Conservation (phyloP, 129 eudicot genomes). For the Ambrosia trifida region DNA sequence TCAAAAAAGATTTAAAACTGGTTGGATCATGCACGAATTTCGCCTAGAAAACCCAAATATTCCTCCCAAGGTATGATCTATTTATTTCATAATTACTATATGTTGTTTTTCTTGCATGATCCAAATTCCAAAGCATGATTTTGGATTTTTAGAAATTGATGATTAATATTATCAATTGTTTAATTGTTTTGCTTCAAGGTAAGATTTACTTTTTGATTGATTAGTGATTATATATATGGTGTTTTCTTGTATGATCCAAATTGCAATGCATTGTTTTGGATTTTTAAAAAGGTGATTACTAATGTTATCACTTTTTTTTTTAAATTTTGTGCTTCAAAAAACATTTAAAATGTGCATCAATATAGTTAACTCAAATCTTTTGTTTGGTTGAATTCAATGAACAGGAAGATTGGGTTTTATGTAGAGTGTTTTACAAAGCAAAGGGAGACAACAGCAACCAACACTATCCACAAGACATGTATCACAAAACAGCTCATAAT, state of each 20-base stretch:
- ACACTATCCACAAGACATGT: constrained; percentile 36
- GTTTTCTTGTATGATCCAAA: background rate
- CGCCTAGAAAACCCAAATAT: constrained; percentile 72
- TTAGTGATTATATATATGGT: background rate
- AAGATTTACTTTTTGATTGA: background rate
- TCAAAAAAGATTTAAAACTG: no score
- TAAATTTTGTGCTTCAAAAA: background rate
- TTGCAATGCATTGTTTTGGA: background rate
- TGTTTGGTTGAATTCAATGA: constrained; percentile 15
- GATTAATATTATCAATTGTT: background rate
- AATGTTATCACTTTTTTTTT: background rate
- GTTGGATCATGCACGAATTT: constrained; percentile 99
- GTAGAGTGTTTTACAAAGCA: constrained; percentile 85
- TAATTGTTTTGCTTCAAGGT: constrained; percentile 45
- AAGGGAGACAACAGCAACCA: constrained; percentile 53
- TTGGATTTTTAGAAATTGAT: background rate
- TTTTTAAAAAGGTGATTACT: background rate
- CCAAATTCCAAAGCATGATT: background rate
- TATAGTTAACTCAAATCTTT: background rate
- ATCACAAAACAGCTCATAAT: constrained; percentile 34
- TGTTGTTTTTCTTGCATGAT: background rate
- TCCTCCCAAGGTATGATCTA: constrained; percentile 71
- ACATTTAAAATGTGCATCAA: constrained; percentile 9
- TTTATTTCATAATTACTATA: background rate
- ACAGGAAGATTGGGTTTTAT: constrained; percentile 98